Evolutionary conservation across 441 rosid species (phyloP).

Genomic region (Euphorbia schlechtendalii): DNA sequence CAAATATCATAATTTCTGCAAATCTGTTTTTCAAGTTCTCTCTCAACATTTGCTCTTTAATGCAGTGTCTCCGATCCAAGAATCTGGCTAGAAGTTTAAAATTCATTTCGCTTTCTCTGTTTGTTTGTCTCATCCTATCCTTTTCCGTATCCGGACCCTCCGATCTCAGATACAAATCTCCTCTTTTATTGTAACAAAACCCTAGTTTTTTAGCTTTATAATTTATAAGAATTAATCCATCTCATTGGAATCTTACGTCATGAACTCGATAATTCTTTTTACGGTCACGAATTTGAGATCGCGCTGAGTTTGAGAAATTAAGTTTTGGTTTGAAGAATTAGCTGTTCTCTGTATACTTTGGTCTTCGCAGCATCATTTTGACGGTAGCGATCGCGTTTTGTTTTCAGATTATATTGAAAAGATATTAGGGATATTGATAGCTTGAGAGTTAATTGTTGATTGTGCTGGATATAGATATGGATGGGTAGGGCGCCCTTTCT

Average conservation of each 20-base stretch:
- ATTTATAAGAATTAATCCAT: slow-evolving; percentile 23
- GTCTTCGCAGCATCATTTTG: slow-evolving; percentile 21
- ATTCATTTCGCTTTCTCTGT: slow-evolving; percentile 25
- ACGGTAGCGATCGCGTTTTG: slow-evolving; percentile 14
- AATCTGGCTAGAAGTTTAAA: slow-evolving; percentile 16
- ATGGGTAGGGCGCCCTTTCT: too few relatives aligned
- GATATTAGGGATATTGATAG: background rate
- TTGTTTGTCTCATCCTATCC: background rate
- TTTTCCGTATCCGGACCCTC: too few relatives aligned
- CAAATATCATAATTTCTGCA: slow-evolving; percentile 11
- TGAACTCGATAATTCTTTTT: slow-evolving; percentile 13
- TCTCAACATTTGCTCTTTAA: slow-evolving; percentile 8
- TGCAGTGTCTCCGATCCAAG: slow-evolving; percentile 19
- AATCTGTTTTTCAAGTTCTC: background rate
- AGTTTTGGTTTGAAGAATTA: slow-evolving; percentile 18
- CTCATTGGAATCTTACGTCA: slow-evolving; percentile 19
- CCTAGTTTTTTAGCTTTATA: slow-evolving; percentile 29
- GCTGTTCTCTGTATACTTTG: too few relatives aligned
- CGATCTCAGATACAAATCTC: too few relatives aligned
- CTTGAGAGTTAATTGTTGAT: slow-evolving; percentile 19
- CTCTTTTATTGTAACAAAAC: slow-evolving; percentile 22
- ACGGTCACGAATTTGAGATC: slow-evolving; percentile 16
- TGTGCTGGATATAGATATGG: slow-evolving; percentile 22
- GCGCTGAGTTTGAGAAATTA: slow-evolving; percentile 24
- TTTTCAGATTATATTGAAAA: slow-evolving; percentile 13